These are phyloP conservation scores for Cystobasidiopsis lactophilus DNA, from an alignment of 768 basidiomycete species.

Conservation along the genomic window DNA sequence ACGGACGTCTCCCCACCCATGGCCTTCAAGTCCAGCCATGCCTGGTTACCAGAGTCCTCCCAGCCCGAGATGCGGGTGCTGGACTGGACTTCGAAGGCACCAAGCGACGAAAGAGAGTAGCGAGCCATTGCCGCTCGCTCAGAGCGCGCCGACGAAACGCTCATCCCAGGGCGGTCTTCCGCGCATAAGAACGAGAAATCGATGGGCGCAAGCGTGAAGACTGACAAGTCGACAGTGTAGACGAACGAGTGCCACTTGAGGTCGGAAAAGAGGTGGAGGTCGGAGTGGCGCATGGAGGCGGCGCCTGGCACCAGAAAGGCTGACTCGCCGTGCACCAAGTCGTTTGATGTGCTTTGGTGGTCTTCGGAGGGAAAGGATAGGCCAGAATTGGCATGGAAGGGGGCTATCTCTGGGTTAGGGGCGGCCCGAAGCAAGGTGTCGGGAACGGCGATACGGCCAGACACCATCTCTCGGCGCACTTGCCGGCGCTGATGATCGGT, in stretches of 20 bases:
- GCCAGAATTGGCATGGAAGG: not conserved
- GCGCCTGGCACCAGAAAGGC: not conserved
- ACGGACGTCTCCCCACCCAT: too few species aligned
- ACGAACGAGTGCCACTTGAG: slow-evolving; percentile 3
- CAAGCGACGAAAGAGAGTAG: not conserved
- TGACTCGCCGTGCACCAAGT: not conserved
- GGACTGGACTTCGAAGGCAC: not conserved
- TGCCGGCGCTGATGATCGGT: slow-evolving; percentile 1
- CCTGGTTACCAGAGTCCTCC: not conserved
- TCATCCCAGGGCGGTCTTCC: not conserved
- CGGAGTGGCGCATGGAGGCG: not conserved
- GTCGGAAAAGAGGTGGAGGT: not conserved
- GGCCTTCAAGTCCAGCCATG: too few species aligned
- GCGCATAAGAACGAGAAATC: slow-evolving; percentile 1
- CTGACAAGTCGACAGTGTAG: not conserved
- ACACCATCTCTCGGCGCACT: not conserved
- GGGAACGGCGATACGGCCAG: not conserved
- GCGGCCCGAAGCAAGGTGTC: not conserved
- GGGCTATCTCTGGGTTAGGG: not conserved
- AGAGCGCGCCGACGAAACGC: not conserved
- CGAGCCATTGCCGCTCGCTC: too few species aligned
- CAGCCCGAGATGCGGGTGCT: not conserved
- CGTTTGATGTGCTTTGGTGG: not conserved
- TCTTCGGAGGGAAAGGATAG: not conserved
- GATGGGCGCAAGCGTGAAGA: not conserved